phyloP scores from a whole-genome alignment of 257 asterid genomes.

The Gynochthodes officinalis region DNA sequence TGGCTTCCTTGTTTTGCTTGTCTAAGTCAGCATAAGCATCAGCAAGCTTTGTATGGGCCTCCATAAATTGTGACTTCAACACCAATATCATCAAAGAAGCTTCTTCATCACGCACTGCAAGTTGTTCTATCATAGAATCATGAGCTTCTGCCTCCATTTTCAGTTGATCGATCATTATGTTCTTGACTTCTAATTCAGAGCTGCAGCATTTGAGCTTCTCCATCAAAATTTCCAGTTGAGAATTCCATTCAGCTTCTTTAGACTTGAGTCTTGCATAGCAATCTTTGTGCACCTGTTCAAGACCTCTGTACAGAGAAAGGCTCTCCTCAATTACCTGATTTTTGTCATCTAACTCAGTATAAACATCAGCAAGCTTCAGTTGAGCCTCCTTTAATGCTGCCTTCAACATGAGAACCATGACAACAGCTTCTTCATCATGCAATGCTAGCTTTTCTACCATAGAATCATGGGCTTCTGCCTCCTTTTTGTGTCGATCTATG shows the following conservation, averaged over 20 bases:
- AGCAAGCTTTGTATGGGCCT: constrained; percentile 41
- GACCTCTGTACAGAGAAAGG: constrained; percentile 38
- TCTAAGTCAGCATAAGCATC: constrained; percentile 30
- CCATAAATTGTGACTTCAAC: constrained; percentile 58
- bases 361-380: constrained; percentile 34
- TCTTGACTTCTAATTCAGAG: constrained; percentile 43
- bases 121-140: constrained; percentile 44
- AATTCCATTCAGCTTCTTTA: constrained; percentile 69
- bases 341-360: constrained; percentile 30
- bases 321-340: constrained; percentile 31
- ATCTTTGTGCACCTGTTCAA: constrained; percentile 56
- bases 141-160: constrained; percentile 56
- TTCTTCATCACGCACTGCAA: constrained; percentile 59
- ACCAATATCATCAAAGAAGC: constrained; percentile 48
- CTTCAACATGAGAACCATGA: constrained; percentile 54
- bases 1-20: constrained; percentile 29
- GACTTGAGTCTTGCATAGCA: constrained; percentile 49
- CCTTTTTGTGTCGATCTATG: constrained; percentile 45
- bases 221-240: constrained; percentile 45
- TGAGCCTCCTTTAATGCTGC: constrained; percentile 55
- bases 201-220: constrained; percentile 45
- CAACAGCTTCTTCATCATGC: constrained; percentile 56
- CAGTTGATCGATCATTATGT: constrained; percentile 42
- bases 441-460: constrained; percentile 48
- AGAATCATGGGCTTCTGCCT: constrained; percentile 59